A percentile compares a stretch with the other conserved stretches of the same genome.
phyloP scores from a whole-genome alignment of 2,329 filamentous ascomycete species.

The Hymenoscyphus repandus region DNA sequence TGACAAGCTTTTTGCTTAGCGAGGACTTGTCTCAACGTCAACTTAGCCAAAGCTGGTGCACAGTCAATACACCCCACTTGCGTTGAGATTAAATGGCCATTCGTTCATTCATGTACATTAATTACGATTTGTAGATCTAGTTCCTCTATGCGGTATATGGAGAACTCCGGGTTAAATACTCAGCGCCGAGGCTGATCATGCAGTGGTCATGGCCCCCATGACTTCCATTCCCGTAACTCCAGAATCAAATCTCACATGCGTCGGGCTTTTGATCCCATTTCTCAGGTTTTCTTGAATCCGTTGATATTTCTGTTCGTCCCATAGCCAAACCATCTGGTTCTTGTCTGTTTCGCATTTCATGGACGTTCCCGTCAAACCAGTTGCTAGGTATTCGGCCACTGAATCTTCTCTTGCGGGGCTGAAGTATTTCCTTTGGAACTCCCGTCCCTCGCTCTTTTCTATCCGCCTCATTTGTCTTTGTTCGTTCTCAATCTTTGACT shows the following conservation, averaged over 20 bases:
- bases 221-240: conserved; percentile 15
- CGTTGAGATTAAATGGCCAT: neutral
- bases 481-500: conserved; percentile 82
- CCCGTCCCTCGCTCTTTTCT: conserved; percentile 65
- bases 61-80: neutral
- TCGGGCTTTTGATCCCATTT: conserved; percentile 20
- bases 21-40: neutral
- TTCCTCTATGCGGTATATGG: neutral
- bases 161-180: neutral
- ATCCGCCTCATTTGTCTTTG: conserved; percentile 72
- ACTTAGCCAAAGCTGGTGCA: neutral
- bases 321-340: conserved; percentile 25
- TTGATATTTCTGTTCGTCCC: conserved; percentile 25
- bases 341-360: conserved; percentile 17
- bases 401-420: conserved; percentile 42
- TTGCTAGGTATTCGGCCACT: conserved; percentile 37
- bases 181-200: neutral
- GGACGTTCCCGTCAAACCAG: conserved; percentile 29
- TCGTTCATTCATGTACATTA: neutral
- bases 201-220: neutral
- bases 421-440: conserved; percentile 85
- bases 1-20: neutral
- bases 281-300: conserved; percentile 8
- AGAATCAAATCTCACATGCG: conserved; percentile 22
- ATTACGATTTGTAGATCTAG: neutral